Percentiles rank a stretch among this genome's conserved stretches.
These are phyloP conservation scores for Apiospora hydei DNA, from an alignment of 2,329 filamentous ascomycete species.

Conservation along the genomic window DNA sequence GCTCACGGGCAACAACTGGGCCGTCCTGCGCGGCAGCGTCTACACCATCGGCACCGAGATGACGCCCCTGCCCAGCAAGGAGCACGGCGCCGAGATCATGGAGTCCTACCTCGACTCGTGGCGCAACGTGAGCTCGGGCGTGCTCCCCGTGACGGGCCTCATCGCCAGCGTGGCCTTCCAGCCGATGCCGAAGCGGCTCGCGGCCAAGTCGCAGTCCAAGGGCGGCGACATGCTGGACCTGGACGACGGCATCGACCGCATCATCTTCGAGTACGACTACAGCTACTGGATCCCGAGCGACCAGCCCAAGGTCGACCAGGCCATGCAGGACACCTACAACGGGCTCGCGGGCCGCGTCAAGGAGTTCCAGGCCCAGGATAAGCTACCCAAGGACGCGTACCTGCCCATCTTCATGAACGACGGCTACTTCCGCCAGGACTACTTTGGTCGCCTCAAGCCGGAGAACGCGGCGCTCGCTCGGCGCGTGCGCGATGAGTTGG, in stretches of 20 bases:
- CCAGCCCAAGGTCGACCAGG: constrained; percentile 41
- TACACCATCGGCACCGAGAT: constrained; percentile 50
- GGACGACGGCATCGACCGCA: constrained; percentile 47
- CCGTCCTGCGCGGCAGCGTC: constrained; percentile 43
- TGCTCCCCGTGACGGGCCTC: constrained; percentile 35
- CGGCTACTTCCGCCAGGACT: constrained; percentile 50
- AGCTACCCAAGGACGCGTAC: constrained; percentile 44
- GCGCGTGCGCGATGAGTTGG: constrained; percentile 44
- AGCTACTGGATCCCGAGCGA: constrained; percentile 43
- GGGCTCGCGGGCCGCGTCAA: constrained; percentile 42
- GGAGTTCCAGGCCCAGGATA: constrained; percentile 42
- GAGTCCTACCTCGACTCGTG: constrained; percentile 42
- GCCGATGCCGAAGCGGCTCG: constrained; percentile 47
- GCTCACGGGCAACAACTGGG: constrained; percentile 52
- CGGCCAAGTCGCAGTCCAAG: constrained; percentile 39
- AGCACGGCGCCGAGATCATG: constrained; percentile 40
- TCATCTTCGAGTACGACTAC: constrained; percentile 54
- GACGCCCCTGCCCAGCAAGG: constrained; percentile 42
- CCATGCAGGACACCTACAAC: constrained; percentile 46
- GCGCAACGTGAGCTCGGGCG: constrained; percentile 41
- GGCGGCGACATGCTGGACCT: constrained; percentile 50
- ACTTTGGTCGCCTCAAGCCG: constrained; percentile 48
- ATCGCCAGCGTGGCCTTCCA: constrained; percentile 48
- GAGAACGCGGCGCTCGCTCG: constrained; percentile 45
- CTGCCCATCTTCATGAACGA: constrained; percentile 54